These are phyloP conservation scores for Aspergillus felis DNA, from an alignment of 2,329 filamentous ascomycete genomes.

Conservation along the genomic window DNA sequence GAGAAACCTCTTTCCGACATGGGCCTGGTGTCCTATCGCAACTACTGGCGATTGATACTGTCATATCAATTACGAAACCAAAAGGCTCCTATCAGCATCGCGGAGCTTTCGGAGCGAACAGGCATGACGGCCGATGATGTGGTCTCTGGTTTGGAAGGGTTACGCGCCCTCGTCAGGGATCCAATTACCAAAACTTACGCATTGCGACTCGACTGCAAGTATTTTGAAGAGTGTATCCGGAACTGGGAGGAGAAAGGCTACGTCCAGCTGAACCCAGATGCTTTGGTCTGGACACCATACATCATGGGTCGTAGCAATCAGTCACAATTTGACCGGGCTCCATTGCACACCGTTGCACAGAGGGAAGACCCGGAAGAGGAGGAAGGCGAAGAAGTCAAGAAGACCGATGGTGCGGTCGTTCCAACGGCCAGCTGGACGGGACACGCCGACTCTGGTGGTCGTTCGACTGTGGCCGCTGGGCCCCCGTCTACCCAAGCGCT, in stretches of 20 bases:
- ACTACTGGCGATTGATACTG: conserved; percentile 90
- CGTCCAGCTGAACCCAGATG: conserved; percentile 74
- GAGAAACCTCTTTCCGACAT: conserved; percentile 98
- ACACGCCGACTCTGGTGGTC: conserved; percentile 8
- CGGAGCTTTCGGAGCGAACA: conserved; percentile 69
- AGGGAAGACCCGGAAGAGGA: conserved; percentile 58
- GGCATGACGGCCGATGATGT: conserved; percentile 97
- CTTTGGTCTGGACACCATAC: conserved; percentile 92
- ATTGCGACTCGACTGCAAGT: conserved; percentile 77
- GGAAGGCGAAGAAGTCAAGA: conserved; percentile 26
- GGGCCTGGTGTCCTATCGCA: conserved; percentile 93
- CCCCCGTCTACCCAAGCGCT: conserved; percentile 34
- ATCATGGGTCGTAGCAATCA: conserved; percentile 87
- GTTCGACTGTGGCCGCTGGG: conserved; percentile 26
- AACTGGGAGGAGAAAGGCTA: conserved; percentile 90
- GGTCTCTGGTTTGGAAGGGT: conserved; percentile 83
- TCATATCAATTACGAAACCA: conserved; percentile 75
- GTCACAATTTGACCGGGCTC: conserved; percentile 77
- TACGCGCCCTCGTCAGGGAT: conserved; percentile 85
- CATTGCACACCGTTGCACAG: conserved; percentile 80
- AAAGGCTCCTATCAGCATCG: conserved; percentile 53
- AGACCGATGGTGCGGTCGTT: too few species aligned
- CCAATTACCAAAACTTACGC: conserved; percentile 85
- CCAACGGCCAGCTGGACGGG: conserved; percentile 13
- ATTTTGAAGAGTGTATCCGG: conserved; percentile 80